These are phyloP conservation scores for Fusarium verticillioides DNA, from an alignment of 2,329 filamentous ascomycete genomes.

Conservation along the genomic window DNA sequence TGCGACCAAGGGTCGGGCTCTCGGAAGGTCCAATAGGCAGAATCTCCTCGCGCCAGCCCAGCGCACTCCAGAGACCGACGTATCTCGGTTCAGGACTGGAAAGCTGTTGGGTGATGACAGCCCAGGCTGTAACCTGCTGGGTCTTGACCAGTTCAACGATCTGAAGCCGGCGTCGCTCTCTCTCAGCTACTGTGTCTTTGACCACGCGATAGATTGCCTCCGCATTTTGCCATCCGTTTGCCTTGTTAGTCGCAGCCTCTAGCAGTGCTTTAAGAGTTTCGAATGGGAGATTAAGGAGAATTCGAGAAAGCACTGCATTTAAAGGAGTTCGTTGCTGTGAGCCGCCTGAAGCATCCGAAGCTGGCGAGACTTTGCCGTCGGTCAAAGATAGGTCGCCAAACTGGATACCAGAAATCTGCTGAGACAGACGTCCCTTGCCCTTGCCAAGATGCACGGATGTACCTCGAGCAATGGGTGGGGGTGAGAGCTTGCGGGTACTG, in stretches of 20 bases:
- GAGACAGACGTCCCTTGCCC: conserved; percentile 55
- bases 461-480: conserved; percentile 51
- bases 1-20: conserved; percentile 56
- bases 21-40: conserved; percentile 52
- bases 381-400: conserved; percentile 73
- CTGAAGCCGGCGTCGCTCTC: conserved; percentile 65
- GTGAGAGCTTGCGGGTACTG: conserved; percentile 14
- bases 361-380: conserved; percentile 40
- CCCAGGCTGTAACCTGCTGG: conserved; percentile 50
- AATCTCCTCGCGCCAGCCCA: conserved; percentile 63
- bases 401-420: conserved; percentile 70
- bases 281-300: conserved; percentile 78
- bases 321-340: conserved; percentile 47
- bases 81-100: conserved; percentile 53
- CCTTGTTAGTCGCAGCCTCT: conserved; percentile 64
- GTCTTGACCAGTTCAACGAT: conserved; percentile 56
- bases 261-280: conserved; percentile 72
- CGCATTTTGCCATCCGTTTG: conserved; percentile 61
- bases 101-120: conserved; percentile 51
- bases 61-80: conserved; percentile 57
- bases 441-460: conserved; percentile 51
- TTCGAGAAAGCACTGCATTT: conserved; percentile 68
- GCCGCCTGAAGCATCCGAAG: conserved; percentile 48
- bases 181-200: conserved; percentile 63
- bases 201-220: conserved; percentile 62